Base-by-base conservation (phyloP, 345 rosid species). In the Firmiana major region DNA sequence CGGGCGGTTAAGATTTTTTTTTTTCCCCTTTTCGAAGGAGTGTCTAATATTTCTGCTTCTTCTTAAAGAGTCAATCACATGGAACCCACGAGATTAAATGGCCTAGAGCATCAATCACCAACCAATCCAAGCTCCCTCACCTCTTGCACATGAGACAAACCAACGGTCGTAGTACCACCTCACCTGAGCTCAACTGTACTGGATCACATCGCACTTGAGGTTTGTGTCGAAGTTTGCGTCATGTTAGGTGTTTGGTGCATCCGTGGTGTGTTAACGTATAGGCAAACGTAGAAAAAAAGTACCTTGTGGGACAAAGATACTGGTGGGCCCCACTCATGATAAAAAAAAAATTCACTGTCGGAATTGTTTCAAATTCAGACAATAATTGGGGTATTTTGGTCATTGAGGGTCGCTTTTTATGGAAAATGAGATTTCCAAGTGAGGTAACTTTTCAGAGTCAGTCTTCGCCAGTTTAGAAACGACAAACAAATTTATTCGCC, bases 401-500 rank as follows among this genome's bases (percentile, higher is more conserved):
- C 80, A 79, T 74, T 38, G 4, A 0, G 26, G 4, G 0, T 54
- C 5, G 11, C 48, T 57, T 81, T 85, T 53, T 36, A 72, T 81
- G 78, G 90, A 87, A 87, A 89, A 86, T 57, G 85, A 81, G 84
- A 85, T 82, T 74, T 66, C 71, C 42, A 46, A 79, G 85, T 58
- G 82, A 60, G 38, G 38, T 34, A 71, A 46, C 73, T 69, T 69
- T 69, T 48, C 58, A 16, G 16, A 16, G 58, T 15, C 62, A 71
- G 7, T 34, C 16, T 49, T 81, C 68, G 81, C 81, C 77, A 62
- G 81, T 76, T 34, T 31, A 36, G 81, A 85, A 83, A 84, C 86
- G 93, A 86, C 91, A 78, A 82, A 81, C 40, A 63, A 64, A 55
- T 83, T 80, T 80, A 80, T 84, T 85, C 86, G 80, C 87, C 85